phyloP scores from a whole-genome alignment of 305 asterid species.

The Caryopteris hybrid region DNA sequence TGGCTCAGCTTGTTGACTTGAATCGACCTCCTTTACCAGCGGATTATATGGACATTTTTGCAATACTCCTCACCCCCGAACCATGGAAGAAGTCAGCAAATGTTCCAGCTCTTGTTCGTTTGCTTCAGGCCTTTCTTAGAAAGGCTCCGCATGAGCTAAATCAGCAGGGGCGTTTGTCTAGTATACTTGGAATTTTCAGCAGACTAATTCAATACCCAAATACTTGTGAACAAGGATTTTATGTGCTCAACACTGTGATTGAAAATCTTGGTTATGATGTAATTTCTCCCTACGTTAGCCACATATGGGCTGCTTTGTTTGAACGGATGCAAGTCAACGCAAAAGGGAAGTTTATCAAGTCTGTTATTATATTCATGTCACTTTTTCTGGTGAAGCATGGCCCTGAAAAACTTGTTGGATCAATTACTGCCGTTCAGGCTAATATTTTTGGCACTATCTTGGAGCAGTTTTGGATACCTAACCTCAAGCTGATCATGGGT shows the following conservation, averaged over 20 bases:
- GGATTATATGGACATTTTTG: conserved; percentile 71
- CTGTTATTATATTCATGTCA: conserved; percentile 81
- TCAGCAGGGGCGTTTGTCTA: conserved; percentile 70
- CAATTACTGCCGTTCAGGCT: conserved; percentile 74
- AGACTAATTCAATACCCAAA: conserved; percentile 57
- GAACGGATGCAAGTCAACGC: conserved; percentile 51
- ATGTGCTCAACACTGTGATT: conserved; percentile 88
- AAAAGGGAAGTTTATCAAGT: conserved; percentile 66
- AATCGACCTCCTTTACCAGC: conserved; percentile 63
- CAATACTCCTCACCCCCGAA: conserved; percentile 72
- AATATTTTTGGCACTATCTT: conserved; percentile 52
- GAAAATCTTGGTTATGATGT: conserved; percentile 85
- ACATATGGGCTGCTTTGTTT: conserved; percentile 81
- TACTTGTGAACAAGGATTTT: conserved; percentile 89
- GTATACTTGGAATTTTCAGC: conserved; percentile 76
- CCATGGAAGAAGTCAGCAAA: conserved; percentile 86
- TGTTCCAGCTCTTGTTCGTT: conserved; percentile 86
- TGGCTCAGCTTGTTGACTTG: conserved; percentile 92
- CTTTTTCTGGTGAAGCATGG: conserved; percentile 85
- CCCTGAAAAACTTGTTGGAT: conserved; percentile 56
- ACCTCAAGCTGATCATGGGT: conserved; percentile 72
- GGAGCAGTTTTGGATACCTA: conserved; percentile 83
- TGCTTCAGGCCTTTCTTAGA: conserved; percentile 93
- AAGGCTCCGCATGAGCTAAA: conserved; percentile 79
- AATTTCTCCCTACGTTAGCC: conserved; percentile 44